Conservation (phyloP, 1,139 yeast genomes). For the Lodderomyces parapsilosis region DNA sequence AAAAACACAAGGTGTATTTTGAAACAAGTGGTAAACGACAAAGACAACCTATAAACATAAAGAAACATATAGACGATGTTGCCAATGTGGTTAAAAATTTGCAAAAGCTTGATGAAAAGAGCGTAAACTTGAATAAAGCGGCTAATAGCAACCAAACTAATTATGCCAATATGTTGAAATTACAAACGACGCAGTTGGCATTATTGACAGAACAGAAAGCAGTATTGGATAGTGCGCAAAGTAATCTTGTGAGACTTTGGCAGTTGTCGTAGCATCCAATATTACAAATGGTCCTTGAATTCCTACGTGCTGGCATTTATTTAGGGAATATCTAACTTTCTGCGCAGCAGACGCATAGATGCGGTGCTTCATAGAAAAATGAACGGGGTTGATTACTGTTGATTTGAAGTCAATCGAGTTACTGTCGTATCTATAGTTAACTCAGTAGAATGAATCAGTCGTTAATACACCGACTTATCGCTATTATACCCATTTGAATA, state of each 20-base stretch:
- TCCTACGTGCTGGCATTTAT: no score
- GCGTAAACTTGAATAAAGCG: conserved; percentile 9
- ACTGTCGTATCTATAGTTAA: no score
- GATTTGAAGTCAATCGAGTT: no score
- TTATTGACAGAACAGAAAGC: conserved; percentile 30
- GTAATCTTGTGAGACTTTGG: conserved; percentile 16
- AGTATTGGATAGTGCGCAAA: conserved; percentile 23
- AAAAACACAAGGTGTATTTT: conserved; percentile 23
- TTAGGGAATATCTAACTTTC: no score
- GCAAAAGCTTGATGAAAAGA: conserved; percentile 22
- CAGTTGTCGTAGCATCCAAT: neutral
- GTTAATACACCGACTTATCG: no score
- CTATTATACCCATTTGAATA: no score
- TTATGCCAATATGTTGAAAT: conserved; percentile 12
- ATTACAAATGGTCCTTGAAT: no score
- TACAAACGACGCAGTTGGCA: conserved; percentile 27
- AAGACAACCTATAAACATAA: conserved; percentile 7
- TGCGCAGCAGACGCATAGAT: no score
- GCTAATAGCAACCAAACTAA: neutral
- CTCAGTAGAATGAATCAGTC: no score
- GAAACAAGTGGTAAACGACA: conserved; percentile 10
- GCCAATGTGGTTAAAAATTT: conserved; percentile 19
- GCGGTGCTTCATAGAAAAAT: no score
- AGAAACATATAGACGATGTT: conserved; percentile 12
- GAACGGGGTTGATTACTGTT: no score